Conservation (phyloP, 768 basidiomycete genomes). For the Leccinum disarticulatum region DNA sequence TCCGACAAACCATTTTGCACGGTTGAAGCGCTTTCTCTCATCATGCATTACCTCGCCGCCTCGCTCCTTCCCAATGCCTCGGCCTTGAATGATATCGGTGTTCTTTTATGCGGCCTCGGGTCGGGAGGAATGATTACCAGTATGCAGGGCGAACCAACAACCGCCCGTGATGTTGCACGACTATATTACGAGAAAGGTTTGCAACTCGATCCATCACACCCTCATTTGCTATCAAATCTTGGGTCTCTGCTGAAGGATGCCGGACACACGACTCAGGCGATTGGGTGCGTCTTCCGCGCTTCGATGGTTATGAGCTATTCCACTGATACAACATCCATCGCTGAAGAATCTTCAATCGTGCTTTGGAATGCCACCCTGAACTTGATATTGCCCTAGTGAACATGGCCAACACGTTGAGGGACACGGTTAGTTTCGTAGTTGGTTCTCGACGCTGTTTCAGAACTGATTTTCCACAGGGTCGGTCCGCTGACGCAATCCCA, state of each 20-base stretch:
- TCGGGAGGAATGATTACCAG: slow-evolving; percentile 21
- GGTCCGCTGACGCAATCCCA: slow-evolving; percentile 42
- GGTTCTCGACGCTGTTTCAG: background rate
- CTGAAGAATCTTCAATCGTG: slow-evolving; percentile 40
- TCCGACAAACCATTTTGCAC: slow-evolving; percentile 31
- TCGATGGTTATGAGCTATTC: background rate
- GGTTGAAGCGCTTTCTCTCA: slow-evolving; percentile 38
- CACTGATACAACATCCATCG: slow-evolving; percentile 2
- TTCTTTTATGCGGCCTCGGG: slow-evolving; percentile 41
- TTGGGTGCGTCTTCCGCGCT: slow-evolving; percentile 33
- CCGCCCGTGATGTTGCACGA: slow-evolving; percentile 38
- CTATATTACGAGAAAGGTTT: slow-evolving; percentile 47
- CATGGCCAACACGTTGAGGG: slow-evolving; percentile 51
- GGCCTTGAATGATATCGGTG: slow-evolving; percentile 51
- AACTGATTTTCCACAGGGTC: slow-evolving; percentile 30
- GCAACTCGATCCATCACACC: slow-evolving; percentile 44
- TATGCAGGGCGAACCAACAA: slow-evolving; percentile 21
- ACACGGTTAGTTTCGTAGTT: slow-evolving; percentile 34
- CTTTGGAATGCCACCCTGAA: slow-evolving; percentile 42
- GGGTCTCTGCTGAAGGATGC: slow-evolving; percentile 52
- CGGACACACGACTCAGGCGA: slow-evolving; percentile 41
- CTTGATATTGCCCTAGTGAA: slow-evolving; percentile 54
- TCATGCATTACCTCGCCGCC: slow-evolving; percentile 50
- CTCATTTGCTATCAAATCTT: slow-evolving; percentile 50
- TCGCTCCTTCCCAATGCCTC: slow-evolving; percentile 45